phyloP scores from a whole-genome alignment of 495 filamentous ascomycete species.

The Neurospora intermedia region DNA sequence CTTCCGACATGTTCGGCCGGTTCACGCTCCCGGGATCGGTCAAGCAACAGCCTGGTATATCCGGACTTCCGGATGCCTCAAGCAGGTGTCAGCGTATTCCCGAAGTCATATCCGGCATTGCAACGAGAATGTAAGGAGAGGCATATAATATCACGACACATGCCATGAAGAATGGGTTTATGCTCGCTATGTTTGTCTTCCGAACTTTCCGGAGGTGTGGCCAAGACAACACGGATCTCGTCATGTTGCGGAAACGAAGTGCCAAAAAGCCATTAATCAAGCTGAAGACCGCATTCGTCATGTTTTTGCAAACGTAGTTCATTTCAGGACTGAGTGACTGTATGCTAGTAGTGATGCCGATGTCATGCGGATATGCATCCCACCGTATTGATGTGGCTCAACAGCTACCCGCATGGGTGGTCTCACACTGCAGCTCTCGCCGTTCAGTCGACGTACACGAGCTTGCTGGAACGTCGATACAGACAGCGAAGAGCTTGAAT shows the following conservation, averaged over 20 bases:
- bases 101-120: neutral
- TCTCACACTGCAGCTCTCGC: neutral
- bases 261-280: neutral
- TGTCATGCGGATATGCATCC: neutral
- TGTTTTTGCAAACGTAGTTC: neutral
- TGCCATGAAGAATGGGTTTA: neutral
- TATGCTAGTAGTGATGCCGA: neutral
- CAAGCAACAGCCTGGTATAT: neutral
- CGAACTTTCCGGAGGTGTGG: neutral
- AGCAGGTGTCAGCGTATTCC: neutral
- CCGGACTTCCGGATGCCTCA: neutral
- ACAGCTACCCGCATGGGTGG: neutral
- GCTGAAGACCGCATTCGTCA: neutral
- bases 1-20: neutral
- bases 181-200: neutral
- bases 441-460: neutral
- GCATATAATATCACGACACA: neutral
- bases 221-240: neutral
- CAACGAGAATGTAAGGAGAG: neutral
- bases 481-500: neutral
- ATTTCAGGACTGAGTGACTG: neutral
- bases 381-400: neutral
- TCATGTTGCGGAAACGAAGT: neutral
- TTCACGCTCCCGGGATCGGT: neutral
- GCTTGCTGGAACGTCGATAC: neutral